Evolutionary conservation across 495 filamentous ascomycete species (phyloP), one percentile per base, ranked within the genome.

Genomic region (Pyrenopolyporus hunteri): DNA sequence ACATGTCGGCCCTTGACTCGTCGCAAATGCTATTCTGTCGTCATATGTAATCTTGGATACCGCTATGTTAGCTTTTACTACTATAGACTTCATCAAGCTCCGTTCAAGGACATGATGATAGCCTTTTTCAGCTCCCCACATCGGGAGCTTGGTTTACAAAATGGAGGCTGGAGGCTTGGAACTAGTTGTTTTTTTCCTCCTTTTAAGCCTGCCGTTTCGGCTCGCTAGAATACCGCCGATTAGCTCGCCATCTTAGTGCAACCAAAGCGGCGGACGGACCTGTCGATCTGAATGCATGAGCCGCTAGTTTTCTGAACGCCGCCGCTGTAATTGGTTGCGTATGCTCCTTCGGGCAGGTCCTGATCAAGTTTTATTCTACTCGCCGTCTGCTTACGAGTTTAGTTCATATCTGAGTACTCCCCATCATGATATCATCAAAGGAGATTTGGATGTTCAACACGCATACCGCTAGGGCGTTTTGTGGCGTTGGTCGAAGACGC

Each of bases 281-380:
- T 66, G 63, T 60, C 57, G 63, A 66, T 66, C 63, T 13, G 46
- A 53, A 60, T 53, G 63, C 57, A 20, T 48, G 44, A 60, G 63
- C 51, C 45, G 56, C 57, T 57, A 66, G 63, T 60, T 46, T n/a
- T 47, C 50, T 37, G 20, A 44, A 25, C 20, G n/a, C 61, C 36
- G 49, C n/a, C 51, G 2, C 26, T 29, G 45, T 19, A 3, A 65
- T 65, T 59, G 62, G 56, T 29, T 20, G 25, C 23, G 22, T 36
- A 26, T 51, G 4, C 36, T 56, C 33, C 59, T 40, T 56, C 29
- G 17, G 36, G 32, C 39, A 42, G 29, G 19, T 23, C 37, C 52
- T 19, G 51, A 57, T 52, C 63, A 60, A 46, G 63, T 66, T 66
- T 64, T 59, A 11, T 40, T 42, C 13, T 59, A 10, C 47, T 25